These are phyloP conservation scores for Gossypium ekmanianum DNA, from an alignment of 345 rosid species.

Conservation along the genomic window DNA sequence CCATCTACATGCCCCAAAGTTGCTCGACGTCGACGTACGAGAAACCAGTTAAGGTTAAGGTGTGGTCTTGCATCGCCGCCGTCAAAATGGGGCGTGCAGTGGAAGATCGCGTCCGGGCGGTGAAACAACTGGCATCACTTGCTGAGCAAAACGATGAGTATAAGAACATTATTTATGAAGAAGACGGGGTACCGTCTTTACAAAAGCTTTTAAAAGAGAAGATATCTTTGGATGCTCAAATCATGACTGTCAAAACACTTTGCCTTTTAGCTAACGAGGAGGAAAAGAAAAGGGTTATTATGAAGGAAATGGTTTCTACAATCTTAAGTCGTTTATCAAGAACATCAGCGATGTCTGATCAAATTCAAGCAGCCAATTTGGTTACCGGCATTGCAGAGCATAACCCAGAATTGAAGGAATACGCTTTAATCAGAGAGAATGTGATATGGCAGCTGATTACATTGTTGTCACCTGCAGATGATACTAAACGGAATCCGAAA, in stretches of 20 bases:
- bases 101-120: constrained; percentile 54
- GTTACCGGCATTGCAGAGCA: constrained; percentile 71
- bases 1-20: constrained; percentile 41
- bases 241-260: constrained; percentile 44
- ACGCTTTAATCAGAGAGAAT: constrained; percentile 65
- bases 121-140: constrained; percentile 49
- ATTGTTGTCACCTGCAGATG: constrained; percentile 50
- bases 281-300: constrained; percentile 49
- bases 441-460: constrained; percentile 70
- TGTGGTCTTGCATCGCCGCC: constrained; percentile 66
- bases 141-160: constrained; percentile 66
- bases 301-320: constrained; percentile 46
- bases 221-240: constrained; percentile 53
- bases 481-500: constrained; percentile 32
- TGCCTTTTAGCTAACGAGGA: constrained; percentile 42
- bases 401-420: constrained; percentile 48
- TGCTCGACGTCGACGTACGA: constrained; percentile 5
- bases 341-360: constrained; percentile 61
- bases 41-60: constrained; percentile 63
- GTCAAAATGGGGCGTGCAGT: constrained; percentile 40
- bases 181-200: constrained; percentile 66
- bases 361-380: constrained; percentile 50
- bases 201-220: constrained; percentile 58
- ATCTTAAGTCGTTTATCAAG: constrained; percentile 54
- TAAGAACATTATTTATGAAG: constrained; percentile 74